These are phyloP conservation scores for Millerozyma acaciae DNA, from an alignment of 805 yeast species.

Conservation along the genomic window DNA sequence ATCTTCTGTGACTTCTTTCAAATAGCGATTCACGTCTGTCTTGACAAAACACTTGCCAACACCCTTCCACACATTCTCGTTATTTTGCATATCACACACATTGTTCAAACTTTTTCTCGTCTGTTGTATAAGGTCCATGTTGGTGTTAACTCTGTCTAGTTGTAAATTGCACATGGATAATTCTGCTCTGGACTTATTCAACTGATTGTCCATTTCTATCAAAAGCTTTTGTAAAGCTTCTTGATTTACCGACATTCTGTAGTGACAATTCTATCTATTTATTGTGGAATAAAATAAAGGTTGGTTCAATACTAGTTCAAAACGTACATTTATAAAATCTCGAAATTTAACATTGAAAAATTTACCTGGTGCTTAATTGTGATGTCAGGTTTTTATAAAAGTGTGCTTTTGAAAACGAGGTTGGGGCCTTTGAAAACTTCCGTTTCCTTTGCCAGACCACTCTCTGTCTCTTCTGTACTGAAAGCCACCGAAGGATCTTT, in stretches of 20 bases:
- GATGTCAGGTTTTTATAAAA: too few relatives aligned
- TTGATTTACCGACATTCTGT: slow-evolving; percentile 40
- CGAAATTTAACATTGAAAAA: too few relatives aligned
- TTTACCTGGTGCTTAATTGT: too few relatives aligned
- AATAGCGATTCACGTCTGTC: slow-evolving; percentile 44
- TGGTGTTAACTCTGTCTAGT: slow-evolving; percentile 45
- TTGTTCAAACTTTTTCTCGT: slow-evolving; percentile 53
- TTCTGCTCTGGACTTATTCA: slow-evolving; percentile 57
- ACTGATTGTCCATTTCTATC: slow-evolving; percentile 64
- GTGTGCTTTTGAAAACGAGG: too few relatives aligned
- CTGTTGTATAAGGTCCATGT: slow-evolving; percentile 49
- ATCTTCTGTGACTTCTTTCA: slow-evolving; percentile 47
- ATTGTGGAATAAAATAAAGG: too few relatives aligned
- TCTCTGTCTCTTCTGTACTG: background rate
- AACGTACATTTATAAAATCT: background rate
- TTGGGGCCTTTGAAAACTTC: too few relatives aligned
- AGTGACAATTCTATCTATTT: too few relatives aligned
- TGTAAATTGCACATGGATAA: slow-evolving; percentile 52
- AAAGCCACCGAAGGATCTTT: slow-evolving; percentile 16
- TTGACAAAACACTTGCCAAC: slow-evolving; percentile 72
- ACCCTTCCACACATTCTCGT: slow-evolving; percentile 72
- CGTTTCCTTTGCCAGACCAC: background rate
- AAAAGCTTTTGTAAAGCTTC: slow-evolving; percentile 52
- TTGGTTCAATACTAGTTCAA: background rate
- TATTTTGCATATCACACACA: slow-evolving; percentile 32